Conservation (phyloP, 768 basidiomycete species). For the Rhodotorula paludigena region DNA sequence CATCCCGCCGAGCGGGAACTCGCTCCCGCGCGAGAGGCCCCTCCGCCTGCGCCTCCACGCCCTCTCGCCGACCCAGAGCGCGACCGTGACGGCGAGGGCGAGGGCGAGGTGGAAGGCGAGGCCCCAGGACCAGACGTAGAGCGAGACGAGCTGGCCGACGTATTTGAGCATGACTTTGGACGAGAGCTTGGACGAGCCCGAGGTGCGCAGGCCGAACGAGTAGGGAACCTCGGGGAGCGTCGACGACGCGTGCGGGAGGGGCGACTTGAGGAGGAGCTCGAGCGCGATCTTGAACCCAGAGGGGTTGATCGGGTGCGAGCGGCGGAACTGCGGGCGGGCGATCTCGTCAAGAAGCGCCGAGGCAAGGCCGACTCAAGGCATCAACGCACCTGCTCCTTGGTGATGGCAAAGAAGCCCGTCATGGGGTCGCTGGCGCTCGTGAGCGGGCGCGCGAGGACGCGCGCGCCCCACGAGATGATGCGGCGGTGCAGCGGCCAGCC, state of each 20-base stretch:
- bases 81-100: slow-evolving; percentile 9
- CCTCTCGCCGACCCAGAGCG: background rate
- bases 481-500: slow-evolving; percentile 43
- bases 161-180: slow-evolving; percentile 44
- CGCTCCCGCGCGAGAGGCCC: background rate
- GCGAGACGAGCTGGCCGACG: slow-evolving; percentile 42
- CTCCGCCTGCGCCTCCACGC: slow-evolving; percentile 6
- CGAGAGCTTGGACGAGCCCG: slow-evolving; percentile 42
- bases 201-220: slow-evolving; percentile 40
- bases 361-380: too few species aligned
- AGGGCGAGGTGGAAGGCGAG: slow-evolving; percentile 28
- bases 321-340: slow-evolving; percentile 31
- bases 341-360: too few species aligned
- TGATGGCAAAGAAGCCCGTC: slow-evolving; percentile 44
- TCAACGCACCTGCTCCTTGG: slow-evolving; percentile 41
- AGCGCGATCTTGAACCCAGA: slow-evolving; percentile 45
- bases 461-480: slow-evolving; percentile 43
- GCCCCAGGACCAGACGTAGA: slow-evolving; percentile 42
- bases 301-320: slow-evolving; percentile 40
- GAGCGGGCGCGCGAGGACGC: slow-evolving; percentile 41
- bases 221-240: slow-evolving; percentile 40
- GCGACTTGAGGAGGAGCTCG: slow-evolving; percentile 44
- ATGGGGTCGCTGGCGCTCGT: slow-evolving; percentile 44
- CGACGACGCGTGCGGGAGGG: background rate
- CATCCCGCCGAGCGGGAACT: slow-evolving; percentile 30